Conservation (phyloP, 2,329 filamentous ascomycete genomes). For the Aspergillus carbonarius region DNA sequence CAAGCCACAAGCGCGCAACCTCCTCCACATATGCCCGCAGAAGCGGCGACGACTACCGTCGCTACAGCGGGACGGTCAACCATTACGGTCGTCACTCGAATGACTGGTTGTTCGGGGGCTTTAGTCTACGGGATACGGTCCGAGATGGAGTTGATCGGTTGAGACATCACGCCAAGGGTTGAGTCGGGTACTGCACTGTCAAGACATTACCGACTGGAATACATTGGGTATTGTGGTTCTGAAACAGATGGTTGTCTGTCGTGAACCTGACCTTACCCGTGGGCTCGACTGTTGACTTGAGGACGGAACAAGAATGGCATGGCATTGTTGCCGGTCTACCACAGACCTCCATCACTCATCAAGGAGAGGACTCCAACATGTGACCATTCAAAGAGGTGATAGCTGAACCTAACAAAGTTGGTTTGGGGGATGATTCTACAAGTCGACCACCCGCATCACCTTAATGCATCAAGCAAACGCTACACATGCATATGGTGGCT, state of each 20-base stretch:
- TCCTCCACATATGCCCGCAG: conserved; percentile 24
- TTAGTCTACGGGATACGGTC: conserved; percentile 48
- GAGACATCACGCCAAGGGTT: conserved; percentile 14
- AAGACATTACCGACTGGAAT: not conserved
- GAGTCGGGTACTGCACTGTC: not conserved
- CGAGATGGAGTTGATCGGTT: conserved; percentile 42
- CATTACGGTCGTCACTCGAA: conserved; percentile 52
- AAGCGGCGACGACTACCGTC: conserved; percentile 36
- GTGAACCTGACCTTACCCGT: not conserved
- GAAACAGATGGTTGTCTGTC: too few species aligned
- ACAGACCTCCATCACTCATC: too few species aligned
- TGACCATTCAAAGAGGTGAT: too few species aligned
- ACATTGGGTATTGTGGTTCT: not conserved
- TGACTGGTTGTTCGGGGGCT: conserved; percentile 53
- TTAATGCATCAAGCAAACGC: too few species aligned
- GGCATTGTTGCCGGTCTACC: too few species aligned
- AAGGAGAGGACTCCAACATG: too few species aligned
- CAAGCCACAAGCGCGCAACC: conserved; percentile 11
- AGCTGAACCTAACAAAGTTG: too few species aligned
- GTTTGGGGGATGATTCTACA: too few species aligned
- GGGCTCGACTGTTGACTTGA: too few species aligned
- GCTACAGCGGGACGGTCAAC: conserved; percentile 42
- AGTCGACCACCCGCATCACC: too few species aligned
- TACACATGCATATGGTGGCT: too few species aligned
- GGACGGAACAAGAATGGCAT: too few species aligned